A percentile compares a stretch with the other conserved stretches of the same genome.
These are phyloP conservation scores for Sugiyamaella xylanicola DNA, from an alignment of 1,139 yeast species.

Conservation along the genomic window DNA sequence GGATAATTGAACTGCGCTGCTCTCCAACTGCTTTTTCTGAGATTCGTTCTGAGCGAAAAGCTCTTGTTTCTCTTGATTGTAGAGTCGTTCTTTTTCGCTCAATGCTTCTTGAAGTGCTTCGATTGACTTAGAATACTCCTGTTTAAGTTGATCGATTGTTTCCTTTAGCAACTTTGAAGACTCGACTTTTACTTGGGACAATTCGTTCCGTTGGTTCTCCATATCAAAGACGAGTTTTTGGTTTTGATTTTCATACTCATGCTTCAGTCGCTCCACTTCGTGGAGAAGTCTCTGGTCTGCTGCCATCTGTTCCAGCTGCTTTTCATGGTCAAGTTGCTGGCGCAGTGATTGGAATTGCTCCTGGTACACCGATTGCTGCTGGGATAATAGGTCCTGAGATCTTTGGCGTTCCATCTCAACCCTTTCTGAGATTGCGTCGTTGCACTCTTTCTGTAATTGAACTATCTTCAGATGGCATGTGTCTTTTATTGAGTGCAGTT, in stretches of 20 bases:
- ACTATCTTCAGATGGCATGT: neutral
- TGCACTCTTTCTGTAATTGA: slow-evolving; percentile 1
- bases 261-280: slow-evolving; percentile 4
- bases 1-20: slow-evolving; percentile 32
- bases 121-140: slow-evolving; percentile 23
- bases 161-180: slow-evolving; percentile 27
- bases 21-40: slow-evolving; percentile 26
- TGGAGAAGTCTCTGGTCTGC: slow-evolving; percentile 9
- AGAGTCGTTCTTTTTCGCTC: slow-evolving; percentile 4
- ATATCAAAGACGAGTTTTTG: slow-evolving; percentile 1
- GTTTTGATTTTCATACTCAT: slow-evolving; percentile 11
- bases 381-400: slow-evolving; percentile 5
- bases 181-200: slow-evolving; percentile 24
- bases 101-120: slow-evolving; percentile 27
- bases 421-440: slow-evolving; percentile 1
- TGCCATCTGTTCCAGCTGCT: slow-evolving; percentile 20
- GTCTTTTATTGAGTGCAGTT: slow-evolving; percentile 1
- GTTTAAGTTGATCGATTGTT: slow-evolving; percentile 29
- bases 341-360: slow-evolving; percentile 27
- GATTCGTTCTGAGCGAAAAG: slow-evolving; percentile 15
- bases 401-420: slow-evolving; percentile 16
- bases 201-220: slow-evolving; percentile 26
- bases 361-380: slow-evolving; percentile 15
- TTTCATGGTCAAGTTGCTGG: slow-evolving; percentile 28
- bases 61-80: slow-evolving; percentile 14